Evolutionary conservation across 192 early-diverging fungal genomes (phyloP).

Genomic region (Jimgerdemannia flammicorona): DNA sequence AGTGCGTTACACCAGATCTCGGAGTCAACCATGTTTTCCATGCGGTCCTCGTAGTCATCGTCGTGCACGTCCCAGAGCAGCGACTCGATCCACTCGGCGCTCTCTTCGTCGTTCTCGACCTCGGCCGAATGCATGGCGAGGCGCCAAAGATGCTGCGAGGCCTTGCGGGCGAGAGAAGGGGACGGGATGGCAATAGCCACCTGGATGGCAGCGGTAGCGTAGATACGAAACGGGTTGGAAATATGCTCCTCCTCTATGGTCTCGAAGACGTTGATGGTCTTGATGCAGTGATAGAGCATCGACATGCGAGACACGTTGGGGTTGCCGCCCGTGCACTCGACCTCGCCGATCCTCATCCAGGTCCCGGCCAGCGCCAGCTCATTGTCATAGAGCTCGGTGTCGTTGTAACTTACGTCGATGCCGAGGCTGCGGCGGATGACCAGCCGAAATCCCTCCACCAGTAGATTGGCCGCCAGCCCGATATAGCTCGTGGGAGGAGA

Average conservation of each 20-base stretch:
- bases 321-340: slow-evolving; percentile 32
- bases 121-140: slow-evolving; percentile 19
- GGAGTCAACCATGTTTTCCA: slow-evolving; percentile 15
- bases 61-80: slow-evolving; percentile 22
- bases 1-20: slow-evolving; percentile 26
- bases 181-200: slow-evolving; percentile 18
- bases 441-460: slow-evolving; percentile 15
- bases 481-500: background rate
- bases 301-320: slow-evolving; percentile 8
- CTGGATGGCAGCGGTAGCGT: slow-evolving; percentile 33
- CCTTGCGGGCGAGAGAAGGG: background rate
- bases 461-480: background rate
- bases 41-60: slow-evolving; percentile 27
- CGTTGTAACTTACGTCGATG: slow-evolving; percentile 20
- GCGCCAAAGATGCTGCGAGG: slow-evolving; percentile 26
- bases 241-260: slow-evolving; percentile 20
- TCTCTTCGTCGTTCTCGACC: background rate
- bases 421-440: slow-evolving; percentile 15
- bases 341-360: slow-evolving; percentile 33
- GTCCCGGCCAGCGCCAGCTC: slow-evolving; percentile 20
- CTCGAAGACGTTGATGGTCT: slow-evolving; percentile 26
- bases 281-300: slow-evolving; percentile 24
- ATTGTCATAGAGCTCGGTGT: slow-evolving; percentile 1
- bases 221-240: slow-evolving; percentile 18
- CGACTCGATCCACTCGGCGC: slow-evolving; percentile 13